A percentile compares a stretch with the other conserved stretches of the same genome.
Conservation (phyloP, 1,139 yeast species). For the Cylindricascospora bacillispora region DNA sequence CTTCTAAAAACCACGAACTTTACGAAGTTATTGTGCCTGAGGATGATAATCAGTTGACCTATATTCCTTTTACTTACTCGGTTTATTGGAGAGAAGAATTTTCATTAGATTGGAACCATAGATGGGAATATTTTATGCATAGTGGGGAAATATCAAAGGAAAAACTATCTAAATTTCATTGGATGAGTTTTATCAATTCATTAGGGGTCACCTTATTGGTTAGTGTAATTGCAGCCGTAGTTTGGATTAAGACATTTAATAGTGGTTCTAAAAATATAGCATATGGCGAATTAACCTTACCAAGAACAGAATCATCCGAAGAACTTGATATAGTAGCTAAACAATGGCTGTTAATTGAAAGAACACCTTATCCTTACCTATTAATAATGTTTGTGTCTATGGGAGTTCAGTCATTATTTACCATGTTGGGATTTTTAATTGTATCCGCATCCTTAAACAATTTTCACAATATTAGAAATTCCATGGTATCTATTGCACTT, state of each 20-base stretch:
- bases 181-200: conserved; percentile 21
- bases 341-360: conserved; percentile 11
- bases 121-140: conserved; percentile 67
- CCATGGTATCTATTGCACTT: conserved; percentile 49
- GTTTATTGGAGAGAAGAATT: conserved; percentile 83
- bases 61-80: conserved; percentile 68
- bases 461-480: conserved; percentile 52
- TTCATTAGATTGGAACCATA: conserved; percentile 48
- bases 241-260: conserved; percentile 6
- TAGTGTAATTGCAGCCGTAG: conserved; percentile 7
- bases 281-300: not conserved
- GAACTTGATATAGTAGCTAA: conserved; percentile 6
- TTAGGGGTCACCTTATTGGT: conserved; percentile 14
- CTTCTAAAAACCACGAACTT: conserved; percentile 43
- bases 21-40: conserved; percentile 35
- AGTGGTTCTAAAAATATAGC: not conserved
- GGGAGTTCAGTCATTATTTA: conserved; percentile 61
- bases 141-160: conserved; percentile 31
- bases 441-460: conserved; percentile 47
- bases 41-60: conserved; percentile 24
- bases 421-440: conserved; percentile 46
- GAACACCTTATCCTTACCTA: conserved; percentile 6
- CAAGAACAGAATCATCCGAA: conserved; percentile 1
- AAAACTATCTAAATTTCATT: conserved; percentile 14
- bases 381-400: conserved; percentile 52